phyloP scores from a whole-genome alignment of 345 rosid genomes.

The Corchorus olitorius region DNA sequence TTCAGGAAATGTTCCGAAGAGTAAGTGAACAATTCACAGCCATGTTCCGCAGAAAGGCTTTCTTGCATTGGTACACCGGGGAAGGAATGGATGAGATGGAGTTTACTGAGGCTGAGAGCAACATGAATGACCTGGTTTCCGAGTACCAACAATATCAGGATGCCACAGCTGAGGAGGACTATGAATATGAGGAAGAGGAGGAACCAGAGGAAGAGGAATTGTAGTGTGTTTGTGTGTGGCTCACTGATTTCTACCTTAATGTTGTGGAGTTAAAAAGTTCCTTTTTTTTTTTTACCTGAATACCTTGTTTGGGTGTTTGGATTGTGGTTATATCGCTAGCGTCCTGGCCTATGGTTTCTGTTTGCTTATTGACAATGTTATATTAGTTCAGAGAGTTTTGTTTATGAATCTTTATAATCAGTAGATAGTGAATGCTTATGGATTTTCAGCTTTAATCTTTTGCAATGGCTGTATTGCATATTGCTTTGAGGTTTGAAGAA shows the following conservation, averaged over 20 bases:
- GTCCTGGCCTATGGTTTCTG: neutral
- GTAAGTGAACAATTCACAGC: constrained; percentile 81
- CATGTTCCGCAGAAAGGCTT: constrained; percentile 73
- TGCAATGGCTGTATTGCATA: neutral
- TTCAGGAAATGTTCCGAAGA: constrained; percentile 75
- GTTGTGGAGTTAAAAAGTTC: constrained; percentile 10
- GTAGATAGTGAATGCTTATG: neutral
- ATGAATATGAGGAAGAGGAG: constrained; percentile 56
- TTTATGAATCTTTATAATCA: neutral
- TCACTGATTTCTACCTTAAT: neutral
- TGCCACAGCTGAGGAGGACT: constrained; percentile 76
- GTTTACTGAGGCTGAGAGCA: constrained; percentile 57
- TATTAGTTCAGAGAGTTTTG: constrained; percentile 7
- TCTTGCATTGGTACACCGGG: constrained; percentile 66
- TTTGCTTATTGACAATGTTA: neutral
- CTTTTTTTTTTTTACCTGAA: constrained; percentile 27
- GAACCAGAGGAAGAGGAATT: constrained; percentile 47
- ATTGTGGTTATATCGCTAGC: constrained; percentile 14
- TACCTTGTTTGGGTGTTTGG: constrained; percentile 32
- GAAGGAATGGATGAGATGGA: constrained; percentile 58
- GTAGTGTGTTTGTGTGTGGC: neutral
- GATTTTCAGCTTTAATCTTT: neutral
- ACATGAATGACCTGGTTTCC: constrained; percentile 77
- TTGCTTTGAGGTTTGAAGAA: neutral
- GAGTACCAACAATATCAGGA: constrained; percentile 83